Conservation (phyloP, 768 basidiomycete species). For the Daedalea quercina region DNA sequence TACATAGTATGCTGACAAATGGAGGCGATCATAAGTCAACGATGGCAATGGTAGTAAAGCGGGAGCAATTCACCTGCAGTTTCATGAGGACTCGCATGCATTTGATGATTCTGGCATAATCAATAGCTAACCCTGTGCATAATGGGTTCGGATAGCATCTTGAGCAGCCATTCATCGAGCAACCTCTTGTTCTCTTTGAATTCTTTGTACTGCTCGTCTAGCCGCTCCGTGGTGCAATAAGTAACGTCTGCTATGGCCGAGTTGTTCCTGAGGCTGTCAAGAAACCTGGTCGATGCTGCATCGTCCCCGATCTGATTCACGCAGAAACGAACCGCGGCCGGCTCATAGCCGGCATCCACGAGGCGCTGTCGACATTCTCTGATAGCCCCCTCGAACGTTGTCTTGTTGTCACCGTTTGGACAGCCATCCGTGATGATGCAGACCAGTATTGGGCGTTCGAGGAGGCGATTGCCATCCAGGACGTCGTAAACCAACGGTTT, state of each 20-base stretch:
- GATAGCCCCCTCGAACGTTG: constrained; percentile 2
- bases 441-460: constrained; percentile 4
- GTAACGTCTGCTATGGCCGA: background rate
- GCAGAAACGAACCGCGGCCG: constrained; percentile 5
- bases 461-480: background rate
- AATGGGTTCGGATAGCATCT: constrained; percentile 2
- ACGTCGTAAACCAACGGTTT: constrained; percentile 6
- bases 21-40: no score
- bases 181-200: background rate
- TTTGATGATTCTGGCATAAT: no score
- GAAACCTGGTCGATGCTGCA: background rate
- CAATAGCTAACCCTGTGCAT: background rate
- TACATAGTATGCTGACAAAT: no score
- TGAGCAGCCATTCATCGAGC: constrained; percentile 7
- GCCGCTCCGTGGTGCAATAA: constrained; percentile 7
- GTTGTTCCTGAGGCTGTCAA: constrained; percentile 1
- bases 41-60: no score
- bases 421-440: constrained; percentile 6
- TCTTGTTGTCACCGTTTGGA: background rate
- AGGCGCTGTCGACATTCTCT: background rate
- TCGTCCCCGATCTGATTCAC: constrained; percentile 8
- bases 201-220: constrained; percentile 5
- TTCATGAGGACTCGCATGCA: no score
- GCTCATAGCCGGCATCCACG: constrained; percentile 4
- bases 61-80: no score